Conservation (phyloP, 306 rosid genomes). For the Ormosia semicastrata region DNA sequence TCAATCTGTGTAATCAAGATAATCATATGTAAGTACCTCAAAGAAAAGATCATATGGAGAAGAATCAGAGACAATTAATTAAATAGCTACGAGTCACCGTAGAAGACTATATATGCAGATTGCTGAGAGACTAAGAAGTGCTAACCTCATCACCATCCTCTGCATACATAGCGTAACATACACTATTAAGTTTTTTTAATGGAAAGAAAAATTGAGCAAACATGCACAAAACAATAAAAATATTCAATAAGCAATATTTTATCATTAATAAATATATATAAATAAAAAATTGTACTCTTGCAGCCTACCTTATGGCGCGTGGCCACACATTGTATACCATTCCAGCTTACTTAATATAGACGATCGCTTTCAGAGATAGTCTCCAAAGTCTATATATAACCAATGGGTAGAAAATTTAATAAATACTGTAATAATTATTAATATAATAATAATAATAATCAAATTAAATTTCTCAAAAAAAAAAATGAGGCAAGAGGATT, state of each 20-base stretch:
- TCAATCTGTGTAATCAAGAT: neutral
- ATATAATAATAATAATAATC: neutral
- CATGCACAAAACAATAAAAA: neutral
- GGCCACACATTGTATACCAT: neutral
- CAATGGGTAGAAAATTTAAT: neutral
- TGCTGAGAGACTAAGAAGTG: too few species aligned
- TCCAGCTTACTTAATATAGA: slow-evolving; percentile 33
- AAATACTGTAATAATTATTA: slow-evolving; percentile 9
- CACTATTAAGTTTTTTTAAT: neutral
- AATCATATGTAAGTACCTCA: neutral
- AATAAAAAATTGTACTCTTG: neutral
- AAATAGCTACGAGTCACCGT: neutral
- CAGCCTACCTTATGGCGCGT: slow-evolving; percentile 8
- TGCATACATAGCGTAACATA: neutral
- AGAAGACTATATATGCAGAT: neutral
- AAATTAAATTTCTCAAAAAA: slow-evolving; percentile 29
- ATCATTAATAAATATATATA: neutral
- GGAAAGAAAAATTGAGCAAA: neutral
- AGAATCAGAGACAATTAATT: neutral
- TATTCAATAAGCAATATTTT: neutral
- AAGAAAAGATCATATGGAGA: neutral
- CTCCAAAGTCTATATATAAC: slow-evolving; percentile 37
- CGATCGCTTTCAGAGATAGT: slow-evolving; percentile 59
- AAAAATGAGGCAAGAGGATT: neutral
- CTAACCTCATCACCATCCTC: too few species aligned